Conservation (phyloP, 1,139 yeast species). For the Kurtzmaniella quercitrusa region DNA sequence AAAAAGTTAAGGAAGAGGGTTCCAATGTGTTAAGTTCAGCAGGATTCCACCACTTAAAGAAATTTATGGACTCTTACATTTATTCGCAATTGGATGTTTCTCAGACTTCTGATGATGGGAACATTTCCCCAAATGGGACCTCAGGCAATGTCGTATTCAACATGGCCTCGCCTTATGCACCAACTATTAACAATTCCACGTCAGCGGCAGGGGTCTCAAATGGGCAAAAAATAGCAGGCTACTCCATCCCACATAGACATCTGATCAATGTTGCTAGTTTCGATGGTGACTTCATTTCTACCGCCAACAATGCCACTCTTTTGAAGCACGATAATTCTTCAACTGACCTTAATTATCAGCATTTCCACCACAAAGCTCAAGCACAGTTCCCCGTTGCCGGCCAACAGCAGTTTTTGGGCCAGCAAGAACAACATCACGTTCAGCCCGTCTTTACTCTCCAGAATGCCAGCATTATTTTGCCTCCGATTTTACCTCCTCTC, state of each 20-base stretch:
- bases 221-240: neutral
- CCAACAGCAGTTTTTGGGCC: neutral
- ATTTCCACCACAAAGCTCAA: neutral
- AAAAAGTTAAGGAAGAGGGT: constrained; percentile 11
- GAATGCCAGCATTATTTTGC: constrained; percentile 2
- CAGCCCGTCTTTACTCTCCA: constrained; percentile 1
- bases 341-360: neutral
- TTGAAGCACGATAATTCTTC: neutral
- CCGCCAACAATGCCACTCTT: neutral
- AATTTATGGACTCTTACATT: constrained; percentile 6
- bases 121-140: neutral
- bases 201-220: neutral
- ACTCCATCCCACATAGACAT: constrained; percentile 6
- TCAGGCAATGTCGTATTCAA: neutral
- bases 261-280: constrained; percentile 5
- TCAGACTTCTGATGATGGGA: neutral
- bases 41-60: constrained; percentile 5
- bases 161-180: neutral
- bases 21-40: neutral
- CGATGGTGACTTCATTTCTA: neutral
- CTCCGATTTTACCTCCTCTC: constrained; percentile 8
- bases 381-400: neutral
- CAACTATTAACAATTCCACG: neutral
- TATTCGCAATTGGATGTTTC: constrained; percentile 6
- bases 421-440: neutral